Conservation (phyloP, 768 basidiomycete species). For the Psilocybe cyanescens region DNA sequence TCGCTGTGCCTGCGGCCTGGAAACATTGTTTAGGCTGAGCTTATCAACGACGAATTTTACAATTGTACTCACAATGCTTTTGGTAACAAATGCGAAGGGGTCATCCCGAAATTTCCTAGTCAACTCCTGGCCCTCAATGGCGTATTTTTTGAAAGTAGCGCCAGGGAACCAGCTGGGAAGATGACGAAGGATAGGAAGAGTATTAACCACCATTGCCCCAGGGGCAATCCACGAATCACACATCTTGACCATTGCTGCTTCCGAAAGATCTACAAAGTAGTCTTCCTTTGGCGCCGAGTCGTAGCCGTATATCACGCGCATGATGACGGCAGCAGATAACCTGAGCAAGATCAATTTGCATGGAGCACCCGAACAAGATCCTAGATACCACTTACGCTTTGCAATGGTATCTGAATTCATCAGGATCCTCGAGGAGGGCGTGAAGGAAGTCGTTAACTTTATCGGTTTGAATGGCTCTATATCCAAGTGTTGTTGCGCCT, state of each 20-base stretch:
- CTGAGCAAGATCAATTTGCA: slow-evolving; percentile 20
- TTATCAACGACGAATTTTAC: no score
- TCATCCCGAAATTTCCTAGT: slow-evolving; percentile 21
- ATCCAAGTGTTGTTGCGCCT: neutral
- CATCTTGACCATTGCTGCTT: slow-evolving; percentile 17
- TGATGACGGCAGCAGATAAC: slow-evolving; percentile 34
- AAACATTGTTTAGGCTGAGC: neutral
- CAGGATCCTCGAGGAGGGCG: slow-evolving; percentile 25
- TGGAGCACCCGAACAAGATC: neutral
- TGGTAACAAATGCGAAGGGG: slow-evolving; percentile 23
- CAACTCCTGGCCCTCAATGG: slow-evolving; percentile 12
- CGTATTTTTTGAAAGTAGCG: slow-evolving; percentile 27
- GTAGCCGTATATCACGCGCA: slow-evolving; percentile 40
- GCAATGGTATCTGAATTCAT: slow-evolving; percentile 15
- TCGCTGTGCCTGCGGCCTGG: slow-evolving; percentile 18
- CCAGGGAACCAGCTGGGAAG: slow-evolving; percentile 37
- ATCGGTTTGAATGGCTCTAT: slow-evolving; percentile 5
- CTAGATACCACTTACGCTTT: slow-evolving; percentile 9
- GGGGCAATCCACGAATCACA: slow-evolving; percentile 22
- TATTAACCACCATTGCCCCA: slow-evolving; percentile 26
- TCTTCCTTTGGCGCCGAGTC: slow-evolving; percentile 25
- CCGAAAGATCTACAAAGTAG: slow-evolving; percentile 23
- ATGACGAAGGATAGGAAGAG: slow-evolving; percentile 27
- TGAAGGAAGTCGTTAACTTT: slow-evolving; percentile 30
- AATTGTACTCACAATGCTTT: slow-evolving; percentile 18